Percentiles rank a stretch among this genome's conserved stretches.
Evolutionary conservation across 345 rosid species (phyloP).

Genomic region (Iberis pinnata): DNA sequence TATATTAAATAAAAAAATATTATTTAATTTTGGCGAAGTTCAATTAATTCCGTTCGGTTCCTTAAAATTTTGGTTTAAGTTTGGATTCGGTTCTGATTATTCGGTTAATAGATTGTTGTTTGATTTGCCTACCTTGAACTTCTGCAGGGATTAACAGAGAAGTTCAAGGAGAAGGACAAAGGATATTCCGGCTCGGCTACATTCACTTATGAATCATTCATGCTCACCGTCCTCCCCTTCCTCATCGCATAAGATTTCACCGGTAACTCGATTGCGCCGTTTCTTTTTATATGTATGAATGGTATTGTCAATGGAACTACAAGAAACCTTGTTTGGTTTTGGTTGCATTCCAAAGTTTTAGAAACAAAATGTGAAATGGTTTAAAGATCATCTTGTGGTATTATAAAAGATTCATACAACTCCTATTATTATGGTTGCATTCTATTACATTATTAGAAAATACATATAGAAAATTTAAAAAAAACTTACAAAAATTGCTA

Average conservation of each 20-base stretch:
- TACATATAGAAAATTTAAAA: neutral
- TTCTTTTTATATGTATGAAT: constrained; percentile 11
- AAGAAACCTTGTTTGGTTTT: neutral
- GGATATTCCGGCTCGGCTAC: constrained; percentile 65
- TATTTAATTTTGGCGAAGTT: no score
- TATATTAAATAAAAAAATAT: no score
- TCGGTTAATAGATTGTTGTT: no score
- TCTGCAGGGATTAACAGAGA: constrained; percentile 89
- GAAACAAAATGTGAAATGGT: constrained; percentile 14
- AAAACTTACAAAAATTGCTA: neutral
- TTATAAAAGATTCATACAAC: constrained; percentile 19
- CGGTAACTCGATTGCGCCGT: neutral
- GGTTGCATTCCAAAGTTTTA: constrained; percentile 1
- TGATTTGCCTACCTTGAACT: no score
- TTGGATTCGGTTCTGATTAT: no score
- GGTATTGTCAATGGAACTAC: constrained; percentile 6
- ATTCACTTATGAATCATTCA: constrained; percentile 70
- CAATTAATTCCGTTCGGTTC: no score
- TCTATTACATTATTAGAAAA: constrained; percentile 11
- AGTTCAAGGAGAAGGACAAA: constrained; percentile 76
- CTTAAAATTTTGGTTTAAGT: no score
- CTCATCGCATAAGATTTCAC: constrained; percentile 47
- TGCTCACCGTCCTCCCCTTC: constrained; percentile 87
- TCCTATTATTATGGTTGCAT: constrained; percentile 24
- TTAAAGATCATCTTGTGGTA: constrained; percentile 5